Percentiles rank a stretch among this genome's conserved stretches.
phyloP scores from a whole-genome alignment of 139 green algal species.

The Haematococcus lacustris region DNA sequence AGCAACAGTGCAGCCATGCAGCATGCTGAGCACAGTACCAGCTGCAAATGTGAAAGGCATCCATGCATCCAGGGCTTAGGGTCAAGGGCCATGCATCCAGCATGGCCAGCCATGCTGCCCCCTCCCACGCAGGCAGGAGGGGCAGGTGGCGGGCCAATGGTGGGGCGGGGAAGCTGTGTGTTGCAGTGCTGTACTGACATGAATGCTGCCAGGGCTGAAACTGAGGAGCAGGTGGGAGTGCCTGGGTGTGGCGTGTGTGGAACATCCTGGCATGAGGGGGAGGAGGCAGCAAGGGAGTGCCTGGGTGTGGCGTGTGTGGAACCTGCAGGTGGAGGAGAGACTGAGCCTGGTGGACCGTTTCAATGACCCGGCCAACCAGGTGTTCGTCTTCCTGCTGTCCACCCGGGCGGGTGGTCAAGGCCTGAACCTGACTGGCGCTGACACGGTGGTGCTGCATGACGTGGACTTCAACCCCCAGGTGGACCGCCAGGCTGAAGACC shows the following conservation, averaged over 20 bases:
- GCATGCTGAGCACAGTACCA: neutral
- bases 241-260: neutral
- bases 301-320: too few relatives aligned
- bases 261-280: too few relatives aligned
- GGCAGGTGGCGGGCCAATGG: neutral
- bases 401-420: constrained; percentile 72
- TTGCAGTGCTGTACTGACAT: neutral
- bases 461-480: constrained; percentile 91
- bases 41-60: neutral
- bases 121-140: neutral
- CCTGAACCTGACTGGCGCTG: constrained; percentile 90
- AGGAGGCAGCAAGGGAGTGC: too few relatives aligned
- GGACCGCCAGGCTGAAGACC: constrained; percentile 61
- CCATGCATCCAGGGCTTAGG: too few relatives aligned
- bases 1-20: neutral
- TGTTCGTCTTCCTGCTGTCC: constrained; percentile 90
- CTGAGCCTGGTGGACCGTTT: constrained; percentile 79
- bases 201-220: neutral
- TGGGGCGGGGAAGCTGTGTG: neutral
- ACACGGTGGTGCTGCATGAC: constrained; percentile 93
- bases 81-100: too few relatives aligned
- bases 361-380: constrained; percentile 43
- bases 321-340: constrained; percentile 60
- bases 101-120: too few relatives aligned
- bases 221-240: neutral